phyloP scores from a whole-genome alignment of 2,329 filamentous ascomycete species.

The Cytospora leucostoma region DNA sequence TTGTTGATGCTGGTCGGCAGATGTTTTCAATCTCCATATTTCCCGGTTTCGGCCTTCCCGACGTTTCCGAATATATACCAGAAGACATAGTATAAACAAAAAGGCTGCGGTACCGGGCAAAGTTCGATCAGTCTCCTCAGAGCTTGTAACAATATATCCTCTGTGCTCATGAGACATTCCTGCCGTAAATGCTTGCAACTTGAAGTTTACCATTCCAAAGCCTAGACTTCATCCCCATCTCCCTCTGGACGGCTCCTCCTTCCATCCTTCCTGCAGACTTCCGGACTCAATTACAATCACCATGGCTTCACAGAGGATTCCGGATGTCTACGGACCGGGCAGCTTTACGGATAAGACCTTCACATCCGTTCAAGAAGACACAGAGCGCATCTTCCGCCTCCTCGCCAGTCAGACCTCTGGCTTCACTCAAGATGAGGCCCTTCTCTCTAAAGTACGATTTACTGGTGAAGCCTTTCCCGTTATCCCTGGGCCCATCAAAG shows the following conservation, averaged over 20 bases:
- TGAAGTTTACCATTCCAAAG: neutral
- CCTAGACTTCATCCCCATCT: neutral
- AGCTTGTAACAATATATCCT: neutral
- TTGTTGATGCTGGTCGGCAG: too few relatives aligned
- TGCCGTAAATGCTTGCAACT: too few relatives aligned
- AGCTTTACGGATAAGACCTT: constrained; percentile 36
- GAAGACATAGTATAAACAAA: too few relatives aligned
- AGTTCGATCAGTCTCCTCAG: too few relatives aligned
- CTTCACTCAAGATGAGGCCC: constrained; percentile 36
- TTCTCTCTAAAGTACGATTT: constrained; percentile 37
- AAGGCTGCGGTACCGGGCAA: too few relatives aligned
- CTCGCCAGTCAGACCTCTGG: constrained; percentile 37
- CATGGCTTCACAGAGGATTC: constrained; percentile 30
- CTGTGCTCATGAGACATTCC: too few relatives aligned
- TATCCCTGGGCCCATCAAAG: constrained; percentile 41
- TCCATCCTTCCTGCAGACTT: too few relatives aligned
- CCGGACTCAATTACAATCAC: constrained; percentile 7
- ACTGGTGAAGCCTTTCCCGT: constrained; percentile 36
- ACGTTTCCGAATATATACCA: too few relatives aligned
- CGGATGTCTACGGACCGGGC: constrained; percentile 38
- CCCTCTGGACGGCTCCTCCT: neutral
- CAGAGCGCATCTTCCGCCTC: constrained; percentile 36
- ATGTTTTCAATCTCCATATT: too few relatives aligned
- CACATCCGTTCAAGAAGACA: constrained; percentile 36
- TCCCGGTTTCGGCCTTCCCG: too few relatives aligned